Evolutionary conservation across 2,329 filamentous ascomycete genomes (phyloP).

Genomic region (Penicillium sp.): DNA sequence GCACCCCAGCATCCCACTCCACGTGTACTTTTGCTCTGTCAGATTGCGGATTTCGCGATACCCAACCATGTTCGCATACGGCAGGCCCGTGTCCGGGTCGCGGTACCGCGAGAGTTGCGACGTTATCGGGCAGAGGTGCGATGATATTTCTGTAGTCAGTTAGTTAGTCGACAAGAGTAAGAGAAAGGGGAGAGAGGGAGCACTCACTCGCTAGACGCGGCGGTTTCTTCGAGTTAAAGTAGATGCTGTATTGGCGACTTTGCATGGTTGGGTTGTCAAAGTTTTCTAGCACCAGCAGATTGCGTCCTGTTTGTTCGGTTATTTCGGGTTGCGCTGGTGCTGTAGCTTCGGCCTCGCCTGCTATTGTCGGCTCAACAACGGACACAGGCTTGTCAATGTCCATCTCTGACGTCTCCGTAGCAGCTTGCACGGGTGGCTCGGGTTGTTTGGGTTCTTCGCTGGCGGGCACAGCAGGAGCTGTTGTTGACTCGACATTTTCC

Average conservation of each 20-base stretch:
- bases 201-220: conserved; percentile 46
- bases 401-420: conserved; percentile 10
- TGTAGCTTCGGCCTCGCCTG: conserved; percentile 14
- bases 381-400: conserved; percentile 16
- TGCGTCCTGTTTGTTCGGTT: conserved; percentile 52
- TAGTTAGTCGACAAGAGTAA: background rate
- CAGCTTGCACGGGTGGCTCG: background rate
- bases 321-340: conserved; percentile 30
- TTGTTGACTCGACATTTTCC: background rate
- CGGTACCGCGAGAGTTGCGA: conserved; percentile 75
- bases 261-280: conserved; percentile 55
- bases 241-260: conserved; percentile 51
- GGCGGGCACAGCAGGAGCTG: background rate
- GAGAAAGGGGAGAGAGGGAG: background rate
- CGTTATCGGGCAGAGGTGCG: conserved; percentile 73
- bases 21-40: conserved; percentile 69
- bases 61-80: conserved; percentile 73
- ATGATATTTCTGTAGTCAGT: conserved; percentile 37
- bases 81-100: conserved; percentile 78
- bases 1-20: conserved; percentile 74
- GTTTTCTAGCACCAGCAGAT: conserved; percentile 56
- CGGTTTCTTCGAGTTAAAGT: conserved; percentile 52
- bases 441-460: background rate
- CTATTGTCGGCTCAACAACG: conserved; percentile 3
- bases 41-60: conserved; percentile 75